Evolutionary conservation across 2,329 filamentous ascomycete genomes (phyloP).

Genomic region (Cordyceps cicadae): DNA sequence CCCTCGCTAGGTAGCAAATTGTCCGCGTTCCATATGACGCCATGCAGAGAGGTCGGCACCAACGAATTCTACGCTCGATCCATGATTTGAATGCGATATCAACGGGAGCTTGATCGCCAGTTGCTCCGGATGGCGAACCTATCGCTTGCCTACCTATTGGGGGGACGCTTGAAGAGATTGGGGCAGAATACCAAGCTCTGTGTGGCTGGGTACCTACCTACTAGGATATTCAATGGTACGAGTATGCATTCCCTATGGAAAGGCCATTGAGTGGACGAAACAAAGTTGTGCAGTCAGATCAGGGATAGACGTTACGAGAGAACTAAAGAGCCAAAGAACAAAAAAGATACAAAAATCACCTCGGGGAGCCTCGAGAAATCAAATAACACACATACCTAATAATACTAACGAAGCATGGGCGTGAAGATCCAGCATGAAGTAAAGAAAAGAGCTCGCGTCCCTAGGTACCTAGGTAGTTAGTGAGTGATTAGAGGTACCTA

Average conservation of each 20-base stretch:
- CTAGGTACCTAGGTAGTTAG: too few relatives aligned
- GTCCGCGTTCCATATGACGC: not conserved
- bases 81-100: not conserved
- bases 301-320: conserved; percentile 6
- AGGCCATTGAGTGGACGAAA: not conserved
- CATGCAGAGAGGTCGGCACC: not conserved
- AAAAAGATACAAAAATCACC: not conserved
- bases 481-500: too few relatives aligned
- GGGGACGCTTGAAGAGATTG: not conserved
- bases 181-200: not conserved
- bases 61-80: not conserved
- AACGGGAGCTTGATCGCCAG: not conserved
- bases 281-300: conserved; percentile 4
- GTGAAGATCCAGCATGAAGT: not conserved
- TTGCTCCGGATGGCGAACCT: not conserved
- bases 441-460: not conserved
- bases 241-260: not conserved
- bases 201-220: not conserved
- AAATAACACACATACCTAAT: not conserved
- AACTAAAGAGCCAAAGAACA: not conserved
- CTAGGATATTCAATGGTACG: not conserved
- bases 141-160: not conserved
- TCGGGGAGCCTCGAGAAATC: not conserved
- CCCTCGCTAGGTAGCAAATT: not conserved
- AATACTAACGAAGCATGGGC: not conserved